Evolutionary conservation across 2,329 filamentous ascomycete genomes (phyloP), one percentile per base, ranked within the genome.

Genomic region (Botrytis cinerea): DNA sequence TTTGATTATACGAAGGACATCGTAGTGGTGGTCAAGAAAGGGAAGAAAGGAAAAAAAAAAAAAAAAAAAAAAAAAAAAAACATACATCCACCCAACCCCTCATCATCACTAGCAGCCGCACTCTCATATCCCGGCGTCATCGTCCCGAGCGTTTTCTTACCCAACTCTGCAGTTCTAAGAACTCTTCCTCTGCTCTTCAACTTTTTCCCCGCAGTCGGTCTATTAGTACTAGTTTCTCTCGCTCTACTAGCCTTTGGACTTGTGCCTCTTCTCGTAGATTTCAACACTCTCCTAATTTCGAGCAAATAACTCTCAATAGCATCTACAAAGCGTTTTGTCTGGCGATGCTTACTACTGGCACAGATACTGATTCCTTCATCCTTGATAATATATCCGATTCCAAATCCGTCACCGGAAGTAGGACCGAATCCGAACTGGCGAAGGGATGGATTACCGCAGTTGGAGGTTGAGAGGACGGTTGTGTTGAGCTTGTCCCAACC

Each of bases 341-440:
- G 96, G 59, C 96, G 86, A 82, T 99, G 96, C 83, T 98, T 98
- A 80, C 92, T 96, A 22, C 92, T 93, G 0, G 95, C 94, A 82
- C 96, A 98, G 75, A 99, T 95, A 64, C 91, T 94, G 75, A 98
- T 93, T 67, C 90, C 88, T 70, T 96, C 93, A 77, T 97, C 94
- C 83, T 99, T 99, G 87, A 99, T 98, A 80, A 99, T 98, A 84
- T 99, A 99, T 3, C 96, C 96, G 73, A 99, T 98, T 45, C 96
- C 96, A 80, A 98, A 98, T 0, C 96, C 96, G 77, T 98, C 94
- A 2, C 91, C 95, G 0, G 93, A 95, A 0, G 95, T 97, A 1
- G 96, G 96, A 0, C 96, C 96, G 81, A 99, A 99, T 5, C 96
- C 96, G 79, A 99, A 99, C 79, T 98, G 95, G 2, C 96, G 91